A percentile compares a stretch with the other conserved stretches of the same genome.
Evolutionary conservation across 2,329 filamentous ascomycete genomes (phyloP).

Genomic region (Ophiostoma piceae): DNA sequence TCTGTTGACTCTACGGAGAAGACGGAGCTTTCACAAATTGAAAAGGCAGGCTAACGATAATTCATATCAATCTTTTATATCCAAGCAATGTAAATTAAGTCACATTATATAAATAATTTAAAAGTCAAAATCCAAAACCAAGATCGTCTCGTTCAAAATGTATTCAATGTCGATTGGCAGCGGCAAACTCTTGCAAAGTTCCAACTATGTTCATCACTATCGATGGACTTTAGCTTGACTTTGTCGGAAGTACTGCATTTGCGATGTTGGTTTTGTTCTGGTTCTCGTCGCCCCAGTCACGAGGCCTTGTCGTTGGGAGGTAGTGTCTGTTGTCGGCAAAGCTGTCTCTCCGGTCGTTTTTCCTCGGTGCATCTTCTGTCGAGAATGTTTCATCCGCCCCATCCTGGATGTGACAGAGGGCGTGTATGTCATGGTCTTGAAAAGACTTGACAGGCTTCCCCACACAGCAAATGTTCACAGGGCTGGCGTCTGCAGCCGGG

Average conservation of each 20-base stretch:
- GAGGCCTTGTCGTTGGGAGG: background rate
- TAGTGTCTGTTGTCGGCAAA: background rate
- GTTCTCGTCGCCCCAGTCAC: background rate
- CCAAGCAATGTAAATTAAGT: background rate
- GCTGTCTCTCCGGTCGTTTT: background rate
- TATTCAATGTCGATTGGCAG: background rate
- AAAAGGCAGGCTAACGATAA: background rate
- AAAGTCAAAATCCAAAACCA: background rate
- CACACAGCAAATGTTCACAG: slow-evolving; percentile 10
- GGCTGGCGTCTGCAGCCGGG: background rate
- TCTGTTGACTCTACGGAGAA: background rate
- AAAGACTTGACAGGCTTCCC: slow-evolving; percentile 1
- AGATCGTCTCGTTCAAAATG: background rate
- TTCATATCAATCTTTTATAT: background rate
- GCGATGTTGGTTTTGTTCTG: background rate
- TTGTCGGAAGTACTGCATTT: background rate
- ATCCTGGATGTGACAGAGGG: background rate
- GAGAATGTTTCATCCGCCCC: background rate
- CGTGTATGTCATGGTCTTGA: background rate
- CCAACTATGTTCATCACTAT: background rate
- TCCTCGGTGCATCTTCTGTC: background rate
- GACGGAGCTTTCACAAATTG: background rate
- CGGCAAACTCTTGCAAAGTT: background rate
- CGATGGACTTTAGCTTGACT: background rate
- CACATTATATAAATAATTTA: background rate